These are phyloP conservation scores for Ilex paraguariensis DNA, from an alignment of 305 asterid species.

Conservation along the genomic window DNA sequence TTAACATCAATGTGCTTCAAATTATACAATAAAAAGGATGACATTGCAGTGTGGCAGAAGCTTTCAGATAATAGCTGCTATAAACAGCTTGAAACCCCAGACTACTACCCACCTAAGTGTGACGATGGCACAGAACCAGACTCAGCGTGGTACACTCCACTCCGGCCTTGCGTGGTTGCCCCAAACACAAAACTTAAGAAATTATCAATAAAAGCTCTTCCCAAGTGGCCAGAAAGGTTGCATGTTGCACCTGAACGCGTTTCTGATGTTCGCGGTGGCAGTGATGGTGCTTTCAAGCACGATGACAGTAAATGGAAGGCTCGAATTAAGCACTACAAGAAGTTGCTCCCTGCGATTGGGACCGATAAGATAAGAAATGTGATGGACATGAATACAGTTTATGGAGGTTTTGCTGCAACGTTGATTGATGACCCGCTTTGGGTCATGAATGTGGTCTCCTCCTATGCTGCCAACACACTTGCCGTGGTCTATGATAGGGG, in stretches of 20 bases:
- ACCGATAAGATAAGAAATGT: slow-evolving; percentile 50
- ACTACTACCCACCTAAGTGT: slow-evolving; percentile 43
- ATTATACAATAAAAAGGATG: slow-evolving; percentile 45
- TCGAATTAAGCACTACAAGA: slow-evolving; percentile 44
- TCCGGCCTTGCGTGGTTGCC: slow-evolving; percentile 49
- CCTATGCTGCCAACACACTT: slow-evolving; percentile 44
- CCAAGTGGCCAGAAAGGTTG: slow-evolving; percentile 57
- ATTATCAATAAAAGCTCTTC: slow-evolving; percentile 20
- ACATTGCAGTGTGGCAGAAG: slow-evolving; percentile 73
- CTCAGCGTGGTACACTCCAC: slow-evolving; percentile 69
- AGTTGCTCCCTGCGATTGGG: slow-evolving; percentile 45
- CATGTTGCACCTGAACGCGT: slow-evolving; percentile 45
- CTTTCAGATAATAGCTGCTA: slow-evolving; percentile 41
- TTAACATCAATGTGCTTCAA: slow-evolving; percentile 62
- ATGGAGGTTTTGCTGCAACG: slow-evolving; percentile 65
- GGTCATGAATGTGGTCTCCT: slow-evolving; percentile 70
- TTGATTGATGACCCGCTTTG: slow-evolving; percentile 47
- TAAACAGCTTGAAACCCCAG: slow-evolving; percentile 35
- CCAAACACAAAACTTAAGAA: slow-evolving; percentile 31
- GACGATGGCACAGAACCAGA: slow-evolving; percentile 66
- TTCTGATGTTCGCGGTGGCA: slow-evolving; percentile 42
- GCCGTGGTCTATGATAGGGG: slow-evolving; percentile 57
- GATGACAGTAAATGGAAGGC: slow-evolving; percentile 40
- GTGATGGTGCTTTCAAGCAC: slow-evolving; percentile 32
- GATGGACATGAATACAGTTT: slow-evolving; percentile 62